These are phyloP conservation scores for Zymoseptoria passerinii DNA, from an alignment of 2,329 filamentous ascomycete genomes.

Conservation along the genomic window DNA sequence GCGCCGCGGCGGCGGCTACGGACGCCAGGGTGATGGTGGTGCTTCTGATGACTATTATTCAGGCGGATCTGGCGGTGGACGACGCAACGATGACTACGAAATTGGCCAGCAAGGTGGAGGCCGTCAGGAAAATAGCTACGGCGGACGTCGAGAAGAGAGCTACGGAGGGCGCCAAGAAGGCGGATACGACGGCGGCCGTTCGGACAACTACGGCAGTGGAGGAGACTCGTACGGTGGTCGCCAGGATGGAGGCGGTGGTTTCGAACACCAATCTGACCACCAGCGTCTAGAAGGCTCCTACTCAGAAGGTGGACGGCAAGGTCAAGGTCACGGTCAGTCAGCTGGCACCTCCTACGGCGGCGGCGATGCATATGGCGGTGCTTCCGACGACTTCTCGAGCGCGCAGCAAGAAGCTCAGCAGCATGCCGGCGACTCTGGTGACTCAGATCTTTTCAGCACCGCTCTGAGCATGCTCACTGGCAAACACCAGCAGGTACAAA, in stretches of 20 bases:
- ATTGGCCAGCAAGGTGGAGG: constrained; percentile 9
- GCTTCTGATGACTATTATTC: not conserved
- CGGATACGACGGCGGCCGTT: not conserved
- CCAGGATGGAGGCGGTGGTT: constrained; percentile 14
- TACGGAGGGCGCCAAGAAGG: constrained; percentile 13
- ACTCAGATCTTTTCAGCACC: constrained; percentile 46
- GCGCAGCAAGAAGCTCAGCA: constrained; percentile 49
- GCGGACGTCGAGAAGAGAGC: constrained; percentile 4
- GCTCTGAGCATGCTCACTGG: constrained; percentile 49
- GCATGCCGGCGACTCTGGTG: constrained; percentile 44
- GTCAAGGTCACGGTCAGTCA: constrained; percentile 30
- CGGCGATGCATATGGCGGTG: constrained; percentile 30
- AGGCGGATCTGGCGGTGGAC: constrained; percentile 1
- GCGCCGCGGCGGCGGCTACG: constrained; percentile 4
- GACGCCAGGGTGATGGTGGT: constrained; percentile 2
- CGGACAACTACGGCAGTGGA: constrained; percentile 1
- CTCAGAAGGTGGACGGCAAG: constrained; percentile 21
- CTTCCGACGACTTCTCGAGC: constrained; percentile 45
- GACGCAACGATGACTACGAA: constrained; percentile 13
- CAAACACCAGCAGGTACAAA: constrained; percentile 42
- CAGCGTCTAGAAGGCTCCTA: constrained; percentile 22
- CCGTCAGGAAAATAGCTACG: constrained; percentile 8
- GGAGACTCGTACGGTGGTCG: constrained; percentile 14
- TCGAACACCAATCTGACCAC: constrained; percentile 26
- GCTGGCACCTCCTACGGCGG: constrained; percentile 37